phyloP scores from a whole-genome alignment of 179 eudicot genomes.

The Nepenthes alata region DNA sequence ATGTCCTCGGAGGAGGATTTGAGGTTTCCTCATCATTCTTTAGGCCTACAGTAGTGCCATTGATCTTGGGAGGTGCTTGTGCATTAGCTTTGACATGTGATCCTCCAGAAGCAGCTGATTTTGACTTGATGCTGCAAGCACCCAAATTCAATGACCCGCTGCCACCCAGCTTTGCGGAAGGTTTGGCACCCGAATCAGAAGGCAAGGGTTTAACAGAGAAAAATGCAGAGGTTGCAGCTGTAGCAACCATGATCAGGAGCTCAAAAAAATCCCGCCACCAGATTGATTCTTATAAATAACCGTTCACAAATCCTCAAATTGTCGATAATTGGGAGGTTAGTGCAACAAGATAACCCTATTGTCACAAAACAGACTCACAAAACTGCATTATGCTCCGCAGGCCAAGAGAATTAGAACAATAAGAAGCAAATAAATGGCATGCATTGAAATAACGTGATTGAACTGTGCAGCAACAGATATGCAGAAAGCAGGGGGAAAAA shows the following conservation, averaged over 20 bases:
- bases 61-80: slow-evolving; percentile 63
- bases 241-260: slow-evolving; percentile 53
- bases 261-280: slow-evolving; percentile 3
- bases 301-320: too few species aligned
- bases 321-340: too few species aligned
- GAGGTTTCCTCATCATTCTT: slow-evolving; percentile 37
- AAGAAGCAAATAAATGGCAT: too few species aligned
- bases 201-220: slow-evolving; percentile 39
- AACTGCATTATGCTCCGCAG: too few species aligned
- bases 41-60: slow-evolving; percentile 42
- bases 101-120: slow-evolving; percentile 29
- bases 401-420: too few species aligned
- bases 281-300: too few species aligned
- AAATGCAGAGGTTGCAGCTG: slow-evolving; percentile 58
- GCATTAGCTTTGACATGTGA: slow-evolving; percentile 64
- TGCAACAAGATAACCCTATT: too few species aligned
- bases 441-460: too few species aligned
- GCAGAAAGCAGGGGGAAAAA: too few species aligned
- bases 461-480: too few species aligned
- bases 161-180: slow-evolving; percentile 16
- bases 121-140: slow-evolving; percentile 36
- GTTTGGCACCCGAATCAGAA: slow-evolving; percentile 37
- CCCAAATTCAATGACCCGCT: slow-evolving; percentile 31
- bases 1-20: slow-evolving; percentile 66
- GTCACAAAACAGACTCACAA: too few species aligned